Evolutionary conservation across 352 stramenopile species (phyloP).

Genomic region (Phytophthora sojae): DNA sequence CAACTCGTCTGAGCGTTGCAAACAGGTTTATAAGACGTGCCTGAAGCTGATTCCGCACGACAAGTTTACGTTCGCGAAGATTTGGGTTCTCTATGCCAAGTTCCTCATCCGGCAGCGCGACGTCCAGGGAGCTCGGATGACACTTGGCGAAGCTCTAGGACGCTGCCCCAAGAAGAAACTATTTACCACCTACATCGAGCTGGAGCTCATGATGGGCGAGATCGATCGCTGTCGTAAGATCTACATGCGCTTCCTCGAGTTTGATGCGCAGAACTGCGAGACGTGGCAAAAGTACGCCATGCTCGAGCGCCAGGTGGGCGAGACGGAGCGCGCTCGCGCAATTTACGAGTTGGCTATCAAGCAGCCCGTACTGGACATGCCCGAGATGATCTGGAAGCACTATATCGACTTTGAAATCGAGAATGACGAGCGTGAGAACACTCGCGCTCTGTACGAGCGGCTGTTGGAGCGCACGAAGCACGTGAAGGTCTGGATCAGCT

Average conservation of each 20-base stretch:
- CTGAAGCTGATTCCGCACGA: conserved; percentile 95
- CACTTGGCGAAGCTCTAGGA: conserved; percentile 96
- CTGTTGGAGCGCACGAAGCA: conserved; percentile 97
- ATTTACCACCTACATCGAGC: conserved; percentile 93
- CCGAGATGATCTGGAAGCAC: conserved; percentile 98
- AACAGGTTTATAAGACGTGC: conserved; percentile 96
- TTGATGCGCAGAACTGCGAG: conserved; percentile 90
- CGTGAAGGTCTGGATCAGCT: conserved; percentile 97
- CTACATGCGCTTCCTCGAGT: conserved; percentile 89
- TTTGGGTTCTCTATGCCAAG: conserved; percentile 98
- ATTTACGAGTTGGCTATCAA: conserved; percentile 97
- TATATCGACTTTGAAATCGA: conserved; percentile 99
- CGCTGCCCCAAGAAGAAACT: conserved; percentile 94
- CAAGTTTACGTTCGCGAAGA: conserved; percentile 98
- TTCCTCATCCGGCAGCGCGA: conserved; percentile 96
- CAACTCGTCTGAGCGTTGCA: conserved; percentile 68
- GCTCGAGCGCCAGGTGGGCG: conserved; percentile 96
- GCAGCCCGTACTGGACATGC: conserved; percentile 97
- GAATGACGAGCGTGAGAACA: conserved; percentile 84
- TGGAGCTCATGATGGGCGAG: conserved; percentile 98
- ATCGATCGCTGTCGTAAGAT: conserved; percentile 96
- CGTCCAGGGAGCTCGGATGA: conserved; percentile 88
- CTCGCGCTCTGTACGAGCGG: conserved; percentile 94
- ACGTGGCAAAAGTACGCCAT: conserved; percentile 97
- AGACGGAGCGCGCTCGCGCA: conserved; percentile 93